phyloP scores from a whole-genome alignment of 805 yeast genomes.

The Limtongozyma cylindracea region DNA sequence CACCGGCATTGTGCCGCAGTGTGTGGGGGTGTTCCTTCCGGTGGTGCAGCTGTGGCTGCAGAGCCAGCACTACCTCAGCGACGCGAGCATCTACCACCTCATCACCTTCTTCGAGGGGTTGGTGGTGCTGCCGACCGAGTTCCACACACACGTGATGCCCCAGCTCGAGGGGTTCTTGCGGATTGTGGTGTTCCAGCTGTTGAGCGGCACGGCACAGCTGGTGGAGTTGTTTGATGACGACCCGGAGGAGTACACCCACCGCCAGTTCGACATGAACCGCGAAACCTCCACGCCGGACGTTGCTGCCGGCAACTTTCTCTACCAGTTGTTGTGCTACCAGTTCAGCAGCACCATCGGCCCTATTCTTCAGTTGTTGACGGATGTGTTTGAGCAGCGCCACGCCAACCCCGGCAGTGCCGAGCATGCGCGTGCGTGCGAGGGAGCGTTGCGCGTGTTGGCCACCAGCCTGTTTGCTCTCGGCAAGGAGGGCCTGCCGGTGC shows the following conservation, averaged over 20 bases:
- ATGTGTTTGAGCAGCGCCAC: slow-evolving; percentile 9
- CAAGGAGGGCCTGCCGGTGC: slow-evolving; percentile 10
- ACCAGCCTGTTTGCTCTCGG: slow-evolving; percentile 13
- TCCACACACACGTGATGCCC: slow-evolving; percentile 10
- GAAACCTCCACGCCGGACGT: slow-evolving; percentile 21
- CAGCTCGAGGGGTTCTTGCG: slow-evolving; percentile 14
- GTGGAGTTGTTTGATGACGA: slow-evolving; percentile 18
- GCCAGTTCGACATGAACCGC: slow-evolving; percentile 18
- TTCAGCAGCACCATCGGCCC: slow-evolving; percentile 12
- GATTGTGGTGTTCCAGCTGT: slow-evolving; percentile 15
- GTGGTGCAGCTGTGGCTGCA: slow-evolving; percentile 15
- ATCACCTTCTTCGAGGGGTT: slow-evolving; percentile 16
- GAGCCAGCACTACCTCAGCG: slow-evolving; percentile 13
- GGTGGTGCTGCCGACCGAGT: slow-evolving; percentile 10
- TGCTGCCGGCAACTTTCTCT: slow-evolving; percentile 21
- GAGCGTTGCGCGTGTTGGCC: slow-evolving; percentile 15
- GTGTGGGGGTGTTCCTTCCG: slow-evolving; percentile 15
- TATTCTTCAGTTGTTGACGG: slow-evolving; percentile 9
- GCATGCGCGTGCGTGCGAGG: slow-evolving; percentile 13
- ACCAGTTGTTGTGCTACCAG: slow-evolving; percentile 10
- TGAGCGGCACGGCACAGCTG: slow-evolving; percentile 11
- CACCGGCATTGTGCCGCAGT: slow-evolving; percentile 14
- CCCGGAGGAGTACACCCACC: slow-evolving; percentile 17
- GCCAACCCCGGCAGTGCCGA: slow-evolving; percentile 6
- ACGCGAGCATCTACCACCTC: slow-evolving; percentile 14